phyloP scores from a whole-genome alignment of 768 basidiomycete genomes.

The Fibroporia radiculosa region DNA sequence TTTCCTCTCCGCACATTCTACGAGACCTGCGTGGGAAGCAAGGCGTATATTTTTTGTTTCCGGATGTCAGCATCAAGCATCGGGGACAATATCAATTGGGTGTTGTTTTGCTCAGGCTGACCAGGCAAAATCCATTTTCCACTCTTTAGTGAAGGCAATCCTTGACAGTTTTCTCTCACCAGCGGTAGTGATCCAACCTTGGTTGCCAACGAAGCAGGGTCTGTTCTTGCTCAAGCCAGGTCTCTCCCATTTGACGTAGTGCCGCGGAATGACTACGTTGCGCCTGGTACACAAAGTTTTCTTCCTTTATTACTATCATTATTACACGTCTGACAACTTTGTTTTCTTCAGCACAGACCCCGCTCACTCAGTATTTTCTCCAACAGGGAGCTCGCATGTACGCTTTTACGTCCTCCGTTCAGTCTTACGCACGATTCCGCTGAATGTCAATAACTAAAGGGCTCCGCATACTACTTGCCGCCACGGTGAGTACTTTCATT shows the following conservation, averaged over 20 bases:
- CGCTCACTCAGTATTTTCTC: conserved; percentile 49
- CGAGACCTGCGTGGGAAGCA: conserved; percentile 73
- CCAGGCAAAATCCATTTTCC: conserved; percentile 45
- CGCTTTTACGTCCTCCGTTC: conserved; percentile 32
- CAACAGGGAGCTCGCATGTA: conserved; percentile 52
- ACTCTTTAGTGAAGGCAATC: conserved; percentile 2
- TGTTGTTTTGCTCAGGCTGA: conserved; percentile 65
- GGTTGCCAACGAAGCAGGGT: conserved; percentile 39
- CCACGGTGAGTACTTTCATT: neutral
- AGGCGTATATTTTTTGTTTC: conserved; percentile 85
- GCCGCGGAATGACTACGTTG: conserved; percentile 63
- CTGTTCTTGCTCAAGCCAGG: conserved; percentile 61
- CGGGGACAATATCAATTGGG: conserved; percentile 71
- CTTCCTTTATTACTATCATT: neutral
- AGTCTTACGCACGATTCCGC: neutral
- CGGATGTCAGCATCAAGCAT: conserved; percentile 82
- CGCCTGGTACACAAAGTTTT: conserved; percentile 53
- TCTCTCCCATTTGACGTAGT: conserved; percentile 78
- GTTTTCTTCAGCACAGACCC: conserved; percentile 34
- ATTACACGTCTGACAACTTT: neutral
- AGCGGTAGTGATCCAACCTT: conserved; percentile 41
- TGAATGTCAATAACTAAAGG: neutral
- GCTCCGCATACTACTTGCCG: neutral
- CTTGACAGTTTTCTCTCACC: neutral
- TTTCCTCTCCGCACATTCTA: conserved; percentile 73